Evolutionary conservation across 345 rosid species (phyloP), one percentile per base, ranked within the genome.

Genomic region (Orychophragmus violaceus): DNA sequence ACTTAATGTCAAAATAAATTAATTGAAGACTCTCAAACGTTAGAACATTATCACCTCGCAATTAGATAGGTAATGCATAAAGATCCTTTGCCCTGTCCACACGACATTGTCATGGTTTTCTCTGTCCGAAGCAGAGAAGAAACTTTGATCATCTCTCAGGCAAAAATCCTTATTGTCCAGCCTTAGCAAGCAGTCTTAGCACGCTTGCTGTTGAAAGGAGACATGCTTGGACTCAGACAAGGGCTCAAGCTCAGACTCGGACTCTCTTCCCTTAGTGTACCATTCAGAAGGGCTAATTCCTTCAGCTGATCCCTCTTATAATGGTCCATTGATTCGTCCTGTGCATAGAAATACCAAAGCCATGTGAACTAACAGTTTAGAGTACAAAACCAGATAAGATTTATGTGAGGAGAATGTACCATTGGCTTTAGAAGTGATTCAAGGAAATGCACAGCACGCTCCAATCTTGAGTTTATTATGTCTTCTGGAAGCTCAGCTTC

Each of bases 181-280:
- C 89, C 87, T 92, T 92, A 55, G 96, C 94, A 6, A 96, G 87
- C 72, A n/a, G 92, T 92, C 87, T 92, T 92, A 55, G 96, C 94
- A 6, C 97, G 87, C 72, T 93, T 90, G 49, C 72, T 82, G 74
- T 85, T 87, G 63, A 90, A 87, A 13, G 97, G 98, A 0, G 97
- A 89, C 91, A 87, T 86, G 80, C 97, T 86, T 0, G 93, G 91
- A 61, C 89, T 92, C 87, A 83, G 81, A 66, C 96, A 81, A 3
- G 96, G 93, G 70, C 93, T 92, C 85, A 89, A 86, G 69, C 95
- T 86, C 82, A 83, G 86, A 60, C 93, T 81, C 0, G 88, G 96
- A 54, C 90, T 87, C 70, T 87, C 97, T 78, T 90, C 98, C 68
- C 95, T 80, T 8, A 90, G 72, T 3, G 94, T 93, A 53, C 94